A percentile compares a stretch with the other conserved stretches of the same genome.
These are phyloP conservation scores for Anthostomella pinea DNA, from an alignment of 2,329 filamentous ascomycete species.

Conservation along the genomic window DNA sequence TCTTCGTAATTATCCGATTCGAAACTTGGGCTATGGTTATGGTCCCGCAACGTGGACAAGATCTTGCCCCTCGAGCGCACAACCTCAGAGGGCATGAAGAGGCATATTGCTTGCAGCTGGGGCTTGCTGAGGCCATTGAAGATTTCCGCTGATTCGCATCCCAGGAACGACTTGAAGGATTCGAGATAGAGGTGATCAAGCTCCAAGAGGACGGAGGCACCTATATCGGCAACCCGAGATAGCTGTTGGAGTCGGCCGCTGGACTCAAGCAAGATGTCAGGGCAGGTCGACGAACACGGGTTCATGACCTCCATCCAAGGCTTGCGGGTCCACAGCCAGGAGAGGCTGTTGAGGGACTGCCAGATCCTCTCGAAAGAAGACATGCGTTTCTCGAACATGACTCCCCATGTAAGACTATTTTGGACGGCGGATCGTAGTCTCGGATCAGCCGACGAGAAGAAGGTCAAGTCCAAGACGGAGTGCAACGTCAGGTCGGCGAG, in stretches of 20 bases:
- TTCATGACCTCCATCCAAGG: neutral
- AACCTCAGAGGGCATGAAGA: too few relatives aligned
- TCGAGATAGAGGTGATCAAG: too few relatives aligned
- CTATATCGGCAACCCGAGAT: too few relatives aligned
- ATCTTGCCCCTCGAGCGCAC: too few relatives aligned
- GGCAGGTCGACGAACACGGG: neutral
- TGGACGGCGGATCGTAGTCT: conserved; percentile 1
- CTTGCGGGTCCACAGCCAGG: conserved; percentile 1
- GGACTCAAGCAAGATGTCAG: neutral
- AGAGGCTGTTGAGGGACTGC: conserved; percentile 1
- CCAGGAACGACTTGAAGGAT: too few relatives aligned
- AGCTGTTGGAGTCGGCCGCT: neutral
- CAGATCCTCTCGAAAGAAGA: neutral
- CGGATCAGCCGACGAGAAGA: neutral
- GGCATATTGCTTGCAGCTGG: too few relatives aligned
- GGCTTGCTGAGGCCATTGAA: too few relatives aligned
- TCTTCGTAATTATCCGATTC: too few relatives aligned
- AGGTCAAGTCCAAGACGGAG: neutral
- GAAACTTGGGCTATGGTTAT: too few relatives aligned
- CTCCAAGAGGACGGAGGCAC: too few relatives aligned
- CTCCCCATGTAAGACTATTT: conserved; percentile 1
- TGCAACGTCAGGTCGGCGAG: conserved; percentile 5
- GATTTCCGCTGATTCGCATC: too few relatives aligned
- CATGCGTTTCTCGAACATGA: neutral
- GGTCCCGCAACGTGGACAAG: too few relatives aligned